These are phyloP conservation scores for Lentinula sp. DNA, from an alignment of 768 basidiomycete genomes.

Conservation along the genomic window DNA sequence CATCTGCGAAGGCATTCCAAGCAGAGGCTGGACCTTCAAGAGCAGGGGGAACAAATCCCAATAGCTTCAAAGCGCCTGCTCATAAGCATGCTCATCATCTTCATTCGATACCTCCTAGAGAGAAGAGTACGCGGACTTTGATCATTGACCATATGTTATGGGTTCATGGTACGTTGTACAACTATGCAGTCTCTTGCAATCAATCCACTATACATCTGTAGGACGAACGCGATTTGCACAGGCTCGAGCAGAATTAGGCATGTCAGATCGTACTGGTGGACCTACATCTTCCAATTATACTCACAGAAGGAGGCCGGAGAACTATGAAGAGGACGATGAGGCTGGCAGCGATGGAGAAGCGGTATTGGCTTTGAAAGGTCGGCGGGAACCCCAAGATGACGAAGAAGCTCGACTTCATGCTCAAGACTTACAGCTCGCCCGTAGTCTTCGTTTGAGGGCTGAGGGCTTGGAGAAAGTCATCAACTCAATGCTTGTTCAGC, in stretches of 20 bases:
- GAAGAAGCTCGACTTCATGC: constrained; percentile 50
- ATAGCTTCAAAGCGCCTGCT: constrained; percentile 61
- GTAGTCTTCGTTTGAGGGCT: constrained; percentile 61
- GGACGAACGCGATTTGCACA: constrained; percentile 76
- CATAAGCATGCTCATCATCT: constrained; percentile 87
- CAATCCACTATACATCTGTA: constrained; percentile 10
- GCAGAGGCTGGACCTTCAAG: not conserved
- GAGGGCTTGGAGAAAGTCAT: constrained; percentile 82
- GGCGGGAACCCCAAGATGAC: constrained; percentile 41
- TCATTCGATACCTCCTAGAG: constrained; percentile 79
- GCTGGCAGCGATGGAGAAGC: constrained; percentile 61
- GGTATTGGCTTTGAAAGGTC: constrained; percentile 41
- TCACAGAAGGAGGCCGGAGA: constrained; percentile 68
- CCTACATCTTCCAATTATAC: constrained; percentile 50
- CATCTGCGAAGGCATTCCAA: constrained; percentile 1
- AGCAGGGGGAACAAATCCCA: constrained; percentile 4
- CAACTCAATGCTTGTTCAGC: constrained; percentile 74
- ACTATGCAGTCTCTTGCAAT: not conserved
- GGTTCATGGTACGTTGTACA: constrained; percentile 51
- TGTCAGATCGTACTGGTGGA: constrained; percentile 78
- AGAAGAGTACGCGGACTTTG: constrained; percentile 84
- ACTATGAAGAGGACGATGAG: constrained; percentile 73
- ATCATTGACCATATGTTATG: constrained; percentile 87
- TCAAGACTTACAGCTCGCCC: constrained; percentile 61
- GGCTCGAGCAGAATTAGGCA: constrained; percentile 78